phyloP scores from a whole-genome alignment of 768 basidiomycete species.

The Trametes maxima region DNA sequence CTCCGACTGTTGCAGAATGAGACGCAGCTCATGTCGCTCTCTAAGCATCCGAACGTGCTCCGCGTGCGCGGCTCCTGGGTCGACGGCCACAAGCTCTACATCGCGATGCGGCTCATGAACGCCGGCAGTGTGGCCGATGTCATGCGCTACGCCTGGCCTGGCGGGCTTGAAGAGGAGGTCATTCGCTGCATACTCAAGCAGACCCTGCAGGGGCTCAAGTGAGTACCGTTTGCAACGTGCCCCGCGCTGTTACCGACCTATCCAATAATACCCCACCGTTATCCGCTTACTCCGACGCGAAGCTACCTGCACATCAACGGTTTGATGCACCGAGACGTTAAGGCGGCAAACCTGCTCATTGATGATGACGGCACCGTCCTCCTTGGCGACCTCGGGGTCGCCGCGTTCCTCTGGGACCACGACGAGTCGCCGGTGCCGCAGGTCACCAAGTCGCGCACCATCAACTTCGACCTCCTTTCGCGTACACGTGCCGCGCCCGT shows the following conservation, averaged over 20 bases:
- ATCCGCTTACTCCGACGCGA: too few relatives aligned
- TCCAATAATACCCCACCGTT: neutral
- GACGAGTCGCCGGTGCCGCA: slow-evolving; percentile 35
- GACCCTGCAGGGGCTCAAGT: slow-evolving; percentile 87
- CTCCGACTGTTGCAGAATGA: slow-evolving; percentile 79
- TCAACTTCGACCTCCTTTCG: slow-evolving; percentile 27
- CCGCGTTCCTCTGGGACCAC: slow-evolving; percentile 79
- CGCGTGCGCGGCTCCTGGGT: slow-evolving; percentile 92
- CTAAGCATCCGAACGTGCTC: slow-evolving; percentile 91
- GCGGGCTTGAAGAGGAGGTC: slow-evolving; percentile 92
- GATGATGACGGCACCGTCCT: slow-evolving; percentile 91
- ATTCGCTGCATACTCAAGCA: slow-evolving; percentile 83
- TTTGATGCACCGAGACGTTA: slow-evolving; percentile 92
- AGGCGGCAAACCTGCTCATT: slow-evolving; percentile 91
- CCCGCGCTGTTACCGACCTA: neutral
- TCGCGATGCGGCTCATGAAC: slow-evolving; percentile 89
- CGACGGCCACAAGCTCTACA: slow-evolving; percentile 78
- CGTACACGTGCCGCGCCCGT: slow-evolving; percentile 24
- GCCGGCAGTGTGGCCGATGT: slow-evolving; percentile 85
- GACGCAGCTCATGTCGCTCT: slow-evolving; percentile 89
- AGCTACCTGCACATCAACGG: slow-evolving; percentile 90
- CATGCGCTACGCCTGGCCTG: slow-evolving; percentile 81
- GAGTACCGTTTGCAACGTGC: slow-evolving; percentile 36
- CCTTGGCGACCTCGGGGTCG: slow-evolving; percentile 91
- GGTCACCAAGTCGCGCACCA: slow-evolving; percentile 8